These are phyloP conservation scores for Lanmaoa rubissima DNA, from an alignment of 768 basidiomycete species.

Conservation along the genomic window DNA sequence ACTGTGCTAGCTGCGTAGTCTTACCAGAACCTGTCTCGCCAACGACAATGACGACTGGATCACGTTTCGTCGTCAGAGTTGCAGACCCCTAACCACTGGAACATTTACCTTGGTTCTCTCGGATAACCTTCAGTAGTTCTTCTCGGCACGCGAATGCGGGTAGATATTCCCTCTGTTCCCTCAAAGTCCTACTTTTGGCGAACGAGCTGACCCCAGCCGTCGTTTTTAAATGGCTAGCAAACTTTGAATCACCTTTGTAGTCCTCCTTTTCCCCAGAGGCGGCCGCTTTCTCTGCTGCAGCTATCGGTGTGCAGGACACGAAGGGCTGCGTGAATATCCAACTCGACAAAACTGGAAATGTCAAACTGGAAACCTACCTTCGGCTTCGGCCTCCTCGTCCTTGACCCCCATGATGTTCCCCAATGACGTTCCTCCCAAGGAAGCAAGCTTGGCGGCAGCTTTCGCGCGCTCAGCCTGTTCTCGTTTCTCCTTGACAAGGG, in stretches of 20 bases:
- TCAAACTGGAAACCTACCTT: constrained; percentile 56
- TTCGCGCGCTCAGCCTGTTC: constrained; percentile 96
- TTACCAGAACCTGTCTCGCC: constrained; percentile 99
- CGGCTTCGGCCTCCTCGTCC: constrained; percentile 90
- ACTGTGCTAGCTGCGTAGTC: constrained; percentile 95
- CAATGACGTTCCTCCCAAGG: constrained; percentile 87
- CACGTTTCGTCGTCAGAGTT: background rate
- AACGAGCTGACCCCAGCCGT: constrained; percentile 78
- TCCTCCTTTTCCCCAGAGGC: constrained; percentile 55
- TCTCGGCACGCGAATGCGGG: constrained; percentile 98
- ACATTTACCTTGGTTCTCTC: constrained; percentile 88
- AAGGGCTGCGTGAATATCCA: constrained; percentile 79
- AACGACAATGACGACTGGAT: constrained; percentile 84
- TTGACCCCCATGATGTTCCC: constrained; percentile 98
- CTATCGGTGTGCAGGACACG: constrained; percentile 41
- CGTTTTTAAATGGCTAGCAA: constrained; percentile 89
- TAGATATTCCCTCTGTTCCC: constrained; percentile 94
- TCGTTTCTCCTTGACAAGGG: constrained; percentile 90
- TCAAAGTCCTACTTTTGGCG: constrained; percentile 76
- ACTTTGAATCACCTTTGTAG: constrained; percentile 95
- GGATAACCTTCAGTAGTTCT: constrained; percentile 80
- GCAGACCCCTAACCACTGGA: background rate
- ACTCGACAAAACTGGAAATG: constrained; percentile 41
- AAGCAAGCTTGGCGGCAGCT: constrained; percentile 93
- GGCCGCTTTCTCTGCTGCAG: constrained; percentile 48